A percentile compares a stretch with the other conserved stretches of the same genome.
These are phyloP conservation scores for Musa schizocarpa DNA, from an alignment of 176 grass and related monocot species.

Conservation along the genomic window DNA sequence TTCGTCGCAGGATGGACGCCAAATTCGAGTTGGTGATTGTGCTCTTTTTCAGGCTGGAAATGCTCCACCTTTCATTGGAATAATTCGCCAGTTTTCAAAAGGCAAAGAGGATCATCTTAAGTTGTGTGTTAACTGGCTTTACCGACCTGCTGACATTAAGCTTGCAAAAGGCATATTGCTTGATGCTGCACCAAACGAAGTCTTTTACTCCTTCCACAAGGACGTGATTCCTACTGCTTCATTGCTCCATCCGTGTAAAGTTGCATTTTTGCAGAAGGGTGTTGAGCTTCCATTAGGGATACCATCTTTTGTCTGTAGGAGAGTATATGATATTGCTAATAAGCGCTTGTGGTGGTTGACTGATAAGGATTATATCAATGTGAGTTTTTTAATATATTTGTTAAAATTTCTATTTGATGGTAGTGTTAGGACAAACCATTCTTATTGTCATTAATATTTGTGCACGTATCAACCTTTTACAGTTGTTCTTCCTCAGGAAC, in stretches of 20 bases:
- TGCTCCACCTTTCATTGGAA: slow-evolving; percentile 73
- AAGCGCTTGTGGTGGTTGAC: slow-evolving; percentile 95
- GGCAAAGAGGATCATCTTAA: slow-evolving; percentile 40
- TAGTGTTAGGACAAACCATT: too few species aligned
- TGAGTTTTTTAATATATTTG: slow-evolving; percentile 6
- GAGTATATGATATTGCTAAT: slow-evolving; percentile 81
- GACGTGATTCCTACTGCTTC: slow-evolving; percentile 73
- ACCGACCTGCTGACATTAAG: slow-evolving; percentile 64
- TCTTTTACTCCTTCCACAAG: slow-evolving; percentile 88
- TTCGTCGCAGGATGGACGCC: slow-evolving; percentile 65
- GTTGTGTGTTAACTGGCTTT: slow-evolving; percentile 78
- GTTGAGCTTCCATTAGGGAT: slow-evolving; percentile 53
- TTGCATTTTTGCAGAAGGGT: slow-evolving; percentile 79
- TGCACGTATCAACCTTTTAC: not conserved
- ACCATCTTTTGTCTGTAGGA: slow-evolving; percentile 69
- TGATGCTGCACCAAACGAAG: slow-evolving; percentile 66
- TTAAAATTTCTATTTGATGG: too few species aligned
- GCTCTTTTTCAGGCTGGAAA: slow-evolving; percentile 69
- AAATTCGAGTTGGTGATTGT: slow-evolving; percentile 64
- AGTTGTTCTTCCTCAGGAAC: slow-evolving; percentile 47
- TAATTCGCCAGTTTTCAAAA: slow-evolving; percentile 62
- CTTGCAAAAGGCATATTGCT: slow-evolving; percentile 55
- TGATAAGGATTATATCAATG: slow-evolving; percentile 82
- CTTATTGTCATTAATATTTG: not conserved
- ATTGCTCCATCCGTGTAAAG: slow-evolving; percentile 83